Evolutionary conservation across 148 eudicot species (phyloP).

Genomic region (Amaranthus palmeri): DNA sequence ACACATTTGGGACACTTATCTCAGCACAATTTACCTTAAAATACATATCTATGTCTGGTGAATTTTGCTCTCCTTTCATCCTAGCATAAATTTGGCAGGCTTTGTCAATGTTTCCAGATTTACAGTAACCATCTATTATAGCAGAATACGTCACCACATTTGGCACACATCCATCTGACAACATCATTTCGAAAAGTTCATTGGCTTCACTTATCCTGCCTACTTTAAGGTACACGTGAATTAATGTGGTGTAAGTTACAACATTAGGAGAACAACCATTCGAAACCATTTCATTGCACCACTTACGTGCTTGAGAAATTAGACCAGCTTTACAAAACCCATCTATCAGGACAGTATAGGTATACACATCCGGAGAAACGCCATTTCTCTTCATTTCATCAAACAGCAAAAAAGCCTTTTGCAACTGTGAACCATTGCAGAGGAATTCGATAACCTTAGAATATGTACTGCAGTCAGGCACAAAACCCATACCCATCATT

Average conservation of each 20-base stretch:
- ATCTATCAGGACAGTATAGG: slow-evolving; percentile 80
- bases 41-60: slow-evolving; percentile 51
- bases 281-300: slow-evolving; percentile 75
- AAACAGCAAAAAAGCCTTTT: slow-evolving; percentile 74
- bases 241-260: slow-evolving; percentile 84
- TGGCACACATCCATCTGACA: slow-evolving; percentile 50
- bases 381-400: slow-evolving; percentile 73
- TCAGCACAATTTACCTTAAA: slow-evolving; percentile 32
- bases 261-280: slow-evolving; percentile 77
- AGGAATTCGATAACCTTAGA: slow-evolving; percentile 77
- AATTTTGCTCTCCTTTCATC: slow-evolving; percentile 48
- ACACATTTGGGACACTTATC: slow-evolving; percentile 46
- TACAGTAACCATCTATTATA: slow-evolving; percentile 67
- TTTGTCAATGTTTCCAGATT: slow-evolving; percentile 51
- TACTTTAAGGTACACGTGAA: slow-evolving; percentile 84
- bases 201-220: slow-evolving; percentile 53
- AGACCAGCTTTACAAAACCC: slow-evolving; percentile 92
- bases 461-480: slow-evolving; percentile 77
- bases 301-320: slow-evolving; percentile 70
- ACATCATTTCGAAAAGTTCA: slow-evolving; percentile 58
- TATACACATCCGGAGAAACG: slow-evolving; percentile 83
- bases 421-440: slow-evolving; percentile 61
- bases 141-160: slow-evolving; percentile 72
- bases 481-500: slow-evolving; percentile 82
- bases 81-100: slow-evolving; percentile 68